Base-by-base conservation (phyloP, 1,139 yeast genomes). In the Debaryomyces psychrophilus region DNA sequence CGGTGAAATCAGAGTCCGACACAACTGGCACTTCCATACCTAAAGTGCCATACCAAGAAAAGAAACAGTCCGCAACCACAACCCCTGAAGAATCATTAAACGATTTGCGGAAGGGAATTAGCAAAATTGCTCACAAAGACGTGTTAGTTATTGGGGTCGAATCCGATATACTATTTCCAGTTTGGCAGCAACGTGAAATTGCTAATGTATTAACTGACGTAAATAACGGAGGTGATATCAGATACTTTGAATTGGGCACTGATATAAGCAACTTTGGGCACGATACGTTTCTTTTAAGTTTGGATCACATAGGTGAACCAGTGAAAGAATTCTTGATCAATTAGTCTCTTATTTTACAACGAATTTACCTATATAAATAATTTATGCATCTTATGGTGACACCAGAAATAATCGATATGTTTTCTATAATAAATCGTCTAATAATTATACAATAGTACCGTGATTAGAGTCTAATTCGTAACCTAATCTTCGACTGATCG, bases 141-240 rank as follows among this genome's bases (percentile, higher is more conserved):
- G 77, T 87, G 4, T 69, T 92, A 48, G 90, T 92, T 2, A 78
- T 90, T 39, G 98, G 98, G 5, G 97, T 90, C 7, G 95, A 89
- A 60, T 86, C 95, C 1, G 98, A 90, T 62, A 87, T 88, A 41
- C 73, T 90, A 45, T 90, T 90, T 72, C 98, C 98, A 1, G 90
- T 86, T 34, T 89, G 96, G 96, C 97, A 92, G 67, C 98, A 90
- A 65, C 69, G 85, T 46, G 97, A 92, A 61, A 83, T 90, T 45
- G 85, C 83, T 27, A 79, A 81, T 14, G 81, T 83, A 29, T 72
- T 90, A 43, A 68, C 67, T 46, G 69, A 73, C 31, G 54, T 48
- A 39, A 70, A 71, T 41, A 48, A 49, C 28, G 53, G 57, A 1
- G 67, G 66, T 2, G 53, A 59, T 25, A 74, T 86, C 41, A 70